phyloP scores from a whole-genome alignment of 768 basidiomycete genomes.

The Filobasidium wieringae region DNA sequence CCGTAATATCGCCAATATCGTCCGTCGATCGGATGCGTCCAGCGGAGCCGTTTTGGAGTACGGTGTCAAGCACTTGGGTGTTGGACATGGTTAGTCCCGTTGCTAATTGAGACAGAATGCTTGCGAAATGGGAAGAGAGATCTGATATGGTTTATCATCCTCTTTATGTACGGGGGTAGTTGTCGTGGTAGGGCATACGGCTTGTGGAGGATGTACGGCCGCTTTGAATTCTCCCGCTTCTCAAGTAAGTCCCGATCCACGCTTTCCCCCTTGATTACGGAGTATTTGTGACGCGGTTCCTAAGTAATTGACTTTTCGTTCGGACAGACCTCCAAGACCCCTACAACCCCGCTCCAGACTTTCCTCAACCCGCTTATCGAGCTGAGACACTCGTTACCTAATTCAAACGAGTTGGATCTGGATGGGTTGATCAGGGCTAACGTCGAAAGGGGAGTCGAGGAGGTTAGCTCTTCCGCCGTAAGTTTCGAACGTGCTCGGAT shows the following conservation, averaged over 20 bases:
- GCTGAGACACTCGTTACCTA: constrained; percentile 41
- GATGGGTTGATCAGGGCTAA: constrained; percentile 32
- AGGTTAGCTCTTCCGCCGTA: constrained; percentile 32
- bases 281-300: too few relatives aligned
- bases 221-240: constrained; percentile 16
- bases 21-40: constrained; percentile 59
- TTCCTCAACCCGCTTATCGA: constrained; percentile 61
- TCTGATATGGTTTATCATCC: neutral
- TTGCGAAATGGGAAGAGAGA: neutral
- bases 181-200: constrained; percentile 66
- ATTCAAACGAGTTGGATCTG: constrained; percentile 18
- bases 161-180: constrained; percentile 42
- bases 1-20: constrained; percentile 82
- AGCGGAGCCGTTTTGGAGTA: constrained; percentile 60
- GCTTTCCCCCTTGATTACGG: too few relatives aligned
- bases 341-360: constrained; percentile 46
- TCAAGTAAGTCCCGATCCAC: neutral
- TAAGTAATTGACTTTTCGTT: too few relatives aligned
- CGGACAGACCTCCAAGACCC: neutral
- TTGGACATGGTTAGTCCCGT: constrained; percentile 32
- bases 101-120: too few relatives aligned
- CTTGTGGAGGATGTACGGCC: constrained; percentile 61
- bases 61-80: constrained; percentile 58
- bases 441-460: constrained; percentile 30
- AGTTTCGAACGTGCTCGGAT: too few relatives aligned